Evolutionary conservation across 805 yeast species (phyloP), one percentile per base, ranked within the genome.

Genomic region (Lipomyces kockii): DNA sequence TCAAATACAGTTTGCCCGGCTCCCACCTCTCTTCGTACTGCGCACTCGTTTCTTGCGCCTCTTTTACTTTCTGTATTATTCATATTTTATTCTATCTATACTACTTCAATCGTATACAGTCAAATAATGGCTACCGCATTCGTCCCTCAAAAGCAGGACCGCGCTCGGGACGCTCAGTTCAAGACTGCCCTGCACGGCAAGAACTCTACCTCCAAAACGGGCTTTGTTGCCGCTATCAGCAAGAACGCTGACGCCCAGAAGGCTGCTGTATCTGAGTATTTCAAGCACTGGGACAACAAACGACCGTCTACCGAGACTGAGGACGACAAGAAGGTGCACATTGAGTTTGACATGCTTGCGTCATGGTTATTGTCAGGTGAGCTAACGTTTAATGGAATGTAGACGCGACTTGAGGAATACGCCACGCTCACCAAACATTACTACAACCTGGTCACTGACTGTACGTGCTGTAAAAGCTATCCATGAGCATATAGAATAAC

Each of bases 211-310:
- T 77, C 85, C 65, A 85, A 84, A 74, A 81, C 87, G 51, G 98
- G 98, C 58, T 81, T 92, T 71, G 77, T 85, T 46, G 97, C 98
- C 39, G 84, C 92, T 74, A 77, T 91, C 66, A 79, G 87, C 73
- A 95, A 95, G 83, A 85, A 92, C 80, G 86, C 86, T 73, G 84
- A 84, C 58, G 98, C 94, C 54, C 91, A 91, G 76, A 85, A 85
- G 72, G 90, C 89, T 61, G 98, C 98, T 62, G 87, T 87, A 72
- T 89, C 87, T 72, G 97, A 95, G 67, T 94, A 95, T 81, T 89
- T 95, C 85, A 91, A 91, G 83, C 97, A 92, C 82, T 94, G 98
- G 98, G 97, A 94, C 77, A 97, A 97, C 76, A 90, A 90, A 78
- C 88, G 76, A 34, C 72, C 91, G 27, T 87, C 87, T 73, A 87